phyloP scores from a whole-genome alignment of 1,139 yeast species.

The Meyerozyma sp. region DNA sequence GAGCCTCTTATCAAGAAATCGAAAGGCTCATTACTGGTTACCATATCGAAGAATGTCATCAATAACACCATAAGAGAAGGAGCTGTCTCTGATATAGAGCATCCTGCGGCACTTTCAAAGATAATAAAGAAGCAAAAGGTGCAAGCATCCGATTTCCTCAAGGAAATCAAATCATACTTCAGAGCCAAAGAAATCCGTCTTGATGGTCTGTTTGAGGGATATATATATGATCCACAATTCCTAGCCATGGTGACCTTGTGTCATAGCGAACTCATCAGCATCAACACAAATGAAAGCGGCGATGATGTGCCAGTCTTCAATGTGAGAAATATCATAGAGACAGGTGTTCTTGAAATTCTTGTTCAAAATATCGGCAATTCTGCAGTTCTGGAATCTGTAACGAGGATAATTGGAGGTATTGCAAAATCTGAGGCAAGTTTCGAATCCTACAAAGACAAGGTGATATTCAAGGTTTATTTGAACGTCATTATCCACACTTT shows the following conservation, averaged over 20 bases:
- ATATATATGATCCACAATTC: constrained; percentile 58
- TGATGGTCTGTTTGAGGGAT: constrained; percentile 10
- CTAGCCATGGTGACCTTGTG: constrained; percentile 51
- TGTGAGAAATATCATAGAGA: constrained; percentile 53
- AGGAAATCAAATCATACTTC: not conserved
- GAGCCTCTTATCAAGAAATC: constrained; percentile 43
- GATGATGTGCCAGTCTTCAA: constrained; percentile 32
- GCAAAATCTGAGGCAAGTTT: constrained; percentile 1
- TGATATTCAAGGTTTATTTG: constrained; percentile 51
- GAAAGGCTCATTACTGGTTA: constrained; percentile 46
- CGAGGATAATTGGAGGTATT: not conserved
- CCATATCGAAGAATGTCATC: constrained; percentile 49
- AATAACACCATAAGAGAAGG: constrained; percentile 36
- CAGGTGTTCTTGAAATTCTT: constrained; percentile 53
- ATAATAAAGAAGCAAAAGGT: constrained; percentile 4
- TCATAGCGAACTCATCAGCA: constrained; percentile 53
- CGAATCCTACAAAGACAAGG: constrained; percentile 52
- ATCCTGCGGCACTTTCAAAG: constrained; percentile 1
- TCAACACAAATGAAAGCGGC: constrained; percentile 16
- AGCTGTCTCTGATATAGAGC: constrained; percentile 4
- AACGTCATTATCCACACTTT: constrained; percentile 56
- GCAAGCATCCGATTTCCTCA: constrained; percentile 3
- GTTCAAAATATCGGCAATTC: constrained; percentile 41
- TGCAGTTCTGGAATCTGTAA: not conserved
- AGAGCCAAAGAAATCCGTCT: not conserved